Evolutionary conservation across 306 rosid species (phyloP).

Genomic region (Nissolia schottii): DNA sequence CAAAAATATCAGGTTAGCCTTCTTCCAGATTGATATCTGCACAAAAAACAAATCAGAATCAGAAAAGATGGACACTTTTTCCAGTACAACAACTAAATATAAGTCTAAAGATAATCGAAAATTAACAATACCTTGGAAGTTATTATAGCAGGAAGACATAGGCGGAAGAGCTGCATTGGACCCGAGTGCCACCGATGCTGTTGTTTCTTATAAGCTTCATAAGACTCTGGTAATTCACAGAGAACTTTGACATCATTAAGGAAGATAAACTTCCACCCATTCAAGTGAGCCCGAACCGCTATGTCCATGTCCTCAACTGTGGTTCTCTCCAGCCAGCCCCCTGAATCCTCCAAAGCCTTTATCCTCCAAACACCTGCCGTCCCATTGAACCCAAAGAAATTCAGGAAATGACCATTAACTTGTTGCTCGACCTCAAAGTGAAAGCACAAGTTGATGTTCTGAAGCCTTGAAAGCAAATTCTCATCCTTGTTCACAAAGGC

Average conservation of each 20-base stretch:
- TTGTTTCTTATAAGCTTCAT: slow-evolving; percentile 94
- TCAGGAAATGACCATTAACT: slow-evolving; percentile 82
- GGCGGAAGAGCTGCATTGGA: slow-evolving; percentile 95
- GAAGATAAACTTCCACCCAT: slow-evolving; percentile 92
- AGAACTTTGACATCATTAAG: slow-evolving; percentile 90
- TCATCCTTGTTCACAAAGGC: slow-evolving; percentile 91
- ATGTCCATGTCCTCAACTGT: slow-evolving; percentile 99
- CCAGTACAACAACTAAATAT: not conserved
- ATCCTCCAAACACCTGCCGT: slow-evolving; percentile 98
- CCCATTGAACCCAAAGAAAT: slow-evolving; percentile 98
- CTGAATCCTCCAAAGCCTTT: slow-evolving; percentile 90
- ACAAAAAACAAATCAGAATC: slow-evolving; percentile 9
- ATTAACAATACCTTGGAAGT: slow-evolving; percentile 59
- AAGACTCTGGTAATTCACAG: slow-evolving; percentile 94
- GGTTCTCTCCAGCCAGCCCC: slow-evolving; percentile 97
- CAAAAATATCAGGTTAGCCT: slow-evolving; percentile 81
- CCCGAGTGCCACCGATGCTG: slow-evolving; percentile 99
- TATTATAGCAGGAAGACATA: slow-evolving; percentile 80
- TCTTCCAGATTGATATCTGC: slow-evolving; percentile 88
- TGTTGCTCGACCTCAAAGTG: slow-evolving; percentile 99
- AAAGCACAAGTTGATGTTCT: slow-evolving; percentile 92
- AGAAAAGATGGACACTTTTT: not conserved
- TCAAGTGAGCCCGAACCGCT: slow-evolving; percentile 90
- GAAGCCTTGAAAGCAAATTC: slow-evolving; percentile 90
- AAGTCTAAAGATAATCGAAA: not conserved